Conservation (phyloP, 225 moss, liverwort and hornwort genomes). For the Rhytidiadelphus loreus region DNA sequence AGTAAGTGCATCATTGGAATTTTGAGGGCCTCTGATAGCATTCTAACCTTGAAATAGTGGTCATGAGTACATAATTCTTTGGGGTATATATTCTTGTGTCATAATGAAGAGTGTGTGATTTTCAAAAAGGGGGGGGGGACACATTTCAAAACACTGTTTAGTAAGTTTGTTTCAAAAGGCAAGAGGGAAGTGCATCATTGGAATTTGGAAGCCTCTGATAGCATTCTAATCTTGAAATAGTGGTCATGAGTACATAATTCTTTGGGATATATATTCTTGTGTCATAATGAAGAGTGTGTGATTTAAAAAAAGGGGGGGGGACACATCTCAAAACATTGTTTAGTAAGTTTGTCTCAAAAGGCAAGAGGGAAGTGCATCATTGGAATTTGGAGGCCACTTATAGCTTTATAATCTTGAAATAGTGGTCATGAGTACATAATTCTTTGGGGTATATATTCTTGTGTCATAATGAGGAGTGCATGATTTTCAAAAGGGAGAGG, state of each 20-base stretch:
- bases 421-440: too few relatives aligned
- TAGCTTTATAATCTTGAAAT: too few relatives aligned
- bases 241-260: not conserved
- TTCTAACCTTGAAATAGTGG: not conserved
- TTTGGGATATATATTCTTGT: not conserved
- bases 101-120: accelerated
- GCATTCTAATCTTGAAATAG: not conserved
- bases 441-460: not conserved
- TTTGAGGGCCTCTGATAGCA: not conserved
- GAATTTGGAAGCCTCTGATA: not conserved
- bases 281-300: too few relatives aligned
- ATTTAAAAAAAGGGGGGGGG: too few relatives aligned
- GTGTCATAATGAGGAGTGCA: too few relatives aligned
- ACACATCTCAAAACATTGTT: too few relatives aligned
- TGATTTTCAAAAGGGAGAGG: too few relatives aligned
- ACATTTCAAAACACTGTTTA: not conserved
- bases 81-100: too few relatives aligned
- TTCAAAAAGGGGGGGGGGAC: not conserved
- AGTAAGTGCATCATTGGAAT: not conserved
- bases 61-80: not conserved
- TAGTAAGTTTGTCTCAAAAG: too few relatives aligned
- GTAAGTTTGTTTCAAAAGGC: not conserved
- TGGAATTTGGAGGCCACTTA: too few relatives aligned
- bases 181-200: not conserved
- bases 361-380: too few relatives aligned